These are phyloP conservation scores for Hypoxylon sp. DNA, from an alignment of 2,329 filamentous ascomycete species.

Conservation along the genomic window DNA sequence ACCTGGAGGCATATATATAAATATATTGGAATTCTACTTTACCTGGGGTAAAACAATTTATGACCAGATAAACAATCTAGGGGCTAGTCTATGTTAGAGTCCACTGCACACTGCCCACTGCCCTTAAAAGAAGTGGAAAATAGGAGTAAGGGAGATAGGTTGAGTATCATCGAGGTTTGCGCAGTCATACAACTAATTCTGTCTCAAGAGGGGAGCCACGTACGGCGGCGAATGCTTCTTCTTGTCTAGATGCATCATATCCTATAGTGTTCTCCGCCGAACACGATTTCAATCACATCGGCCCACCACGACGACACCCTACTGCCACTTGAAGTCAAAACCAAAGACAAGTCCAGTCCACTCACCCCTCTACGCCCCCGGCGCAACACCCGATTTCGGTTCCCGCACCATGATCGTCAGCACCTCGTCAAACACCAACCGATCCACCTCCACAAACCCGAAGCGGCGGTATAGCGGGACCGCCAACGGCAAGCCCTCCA, in stretches of 20 bases:
- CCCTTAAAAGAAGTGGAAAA: not conserved
- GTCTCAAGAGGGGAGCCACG: not conserved
- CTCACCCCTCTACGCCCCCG: not conserved
- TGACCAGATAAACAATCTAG: not conserved
- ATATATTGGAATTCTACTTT: not conserved
- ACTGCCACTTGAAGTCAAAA: not conserved
- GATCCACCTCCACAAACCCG: slow-evolving; percentile 46
- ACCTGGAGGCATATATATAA: not conserved
- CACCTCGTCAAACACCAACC: slow-evolving; percentile 41
- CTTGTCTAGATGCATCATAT: not conserved
- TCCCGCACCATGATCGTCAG: slow-evolving; percentile 47
- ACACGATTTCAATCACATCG: not conserved
- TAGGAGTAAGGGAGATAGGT: not conserved
- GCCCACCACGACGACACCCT: not conserved
- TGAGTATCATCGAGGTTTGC: not conserved
- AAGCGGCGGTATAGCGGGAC: slow-evolving; percentile 46
- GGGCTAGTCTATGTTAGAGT: not conserved
- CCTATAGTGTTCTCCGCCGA: not conserved
- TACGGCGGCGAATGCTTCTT: not conserved
- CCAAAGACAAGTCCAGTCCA: not conserved
- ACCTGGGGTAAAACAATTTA: not conserved
- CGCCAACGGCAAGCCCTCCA: slow-evolving; percentile 47
- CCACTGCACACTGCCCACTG: not conserved
- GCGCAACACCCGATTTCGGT: slow-evolving; percentile 7
- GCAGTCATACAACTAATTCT: not conserved